These are phyloP conservation scores for Xylariomycetidae sp. DNA, from an alignment of 2,329 filamentous ascomycete genomes.

Conservation along the genomic window DNA sequence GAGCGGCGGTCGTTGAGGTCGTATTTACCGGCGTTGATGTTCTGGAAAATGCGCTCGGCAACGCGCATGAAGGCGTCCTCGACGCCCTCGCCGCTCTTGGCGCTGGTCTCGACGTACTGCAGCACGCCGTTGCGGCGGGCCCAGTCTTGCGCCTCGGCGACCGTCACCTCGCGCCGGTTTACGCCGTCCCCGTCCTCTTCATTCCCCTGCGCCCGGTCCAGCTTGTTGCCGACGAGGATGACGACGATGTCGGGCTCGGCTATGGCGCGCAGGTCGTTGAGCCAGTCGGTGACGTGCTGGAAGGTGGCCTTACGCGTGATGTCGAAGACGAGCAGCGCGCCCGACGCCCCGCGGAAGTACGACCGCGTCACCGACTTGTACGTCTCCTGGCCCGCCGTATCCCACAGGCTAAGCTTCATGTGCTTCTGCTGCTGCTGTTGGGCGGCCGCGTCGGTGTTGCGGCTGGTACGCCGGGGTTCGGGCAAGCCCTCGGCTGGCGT, in stretches of 20 bases:
- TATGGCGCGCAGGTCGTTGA: constrained; percentile 88
- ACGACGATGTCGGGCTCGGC: constrained; percentile 95
- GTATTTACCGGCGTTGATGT: constrained; percentile 92
- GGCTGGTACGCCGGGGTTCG: constrained; percentile 42
- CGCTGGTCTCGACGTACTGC: constrained; percentile 92
- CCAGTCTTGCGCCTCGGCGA: constrained; percentile 85
- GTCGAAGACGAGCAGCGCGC: constrained; percentile 84
- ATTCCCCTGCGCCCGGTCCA: constrained; percentile 61
- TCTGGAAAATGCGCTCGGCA: constrained; percentile 91
- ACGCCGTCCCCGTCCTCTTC: constrained; percentile 35
- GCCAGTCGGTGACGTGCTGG: constrained; percentile 83
- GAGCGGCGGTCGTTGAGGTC: constrained; percentile 89
- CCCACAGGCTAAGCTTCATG: constrained; percentile 94
- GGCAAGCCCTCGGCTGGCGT: constrained; percentile 41
- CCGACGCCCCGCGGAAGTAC: constrained; percentile 78
- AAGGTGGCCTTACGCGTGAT: constrained; percentile 85
- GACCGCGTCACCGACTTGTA: constrained; percentile 95
- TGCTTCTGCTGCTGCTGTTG: constrained; percentile 65
- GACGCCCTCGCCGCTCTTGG: constrained; percentile 91
- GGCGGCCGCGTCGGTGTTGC: constrained; percentile 3
- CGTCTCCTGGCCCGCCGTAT: constrained; percentile 93
- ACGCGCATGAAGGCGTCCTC: constrained; percentile 91
- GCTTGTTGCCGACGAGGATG: constrained; percentile 92
- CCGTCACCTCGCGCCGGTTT: constrained; percentile 74
- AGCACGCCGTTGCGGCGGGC: constrained; percentile 79